These are phyloP conservation scores for Pseudogymnoascus sp. DNA, from an alignment of 2,329 filamentous ascomycete genomes.

Conservation along the genomic window DNA sequence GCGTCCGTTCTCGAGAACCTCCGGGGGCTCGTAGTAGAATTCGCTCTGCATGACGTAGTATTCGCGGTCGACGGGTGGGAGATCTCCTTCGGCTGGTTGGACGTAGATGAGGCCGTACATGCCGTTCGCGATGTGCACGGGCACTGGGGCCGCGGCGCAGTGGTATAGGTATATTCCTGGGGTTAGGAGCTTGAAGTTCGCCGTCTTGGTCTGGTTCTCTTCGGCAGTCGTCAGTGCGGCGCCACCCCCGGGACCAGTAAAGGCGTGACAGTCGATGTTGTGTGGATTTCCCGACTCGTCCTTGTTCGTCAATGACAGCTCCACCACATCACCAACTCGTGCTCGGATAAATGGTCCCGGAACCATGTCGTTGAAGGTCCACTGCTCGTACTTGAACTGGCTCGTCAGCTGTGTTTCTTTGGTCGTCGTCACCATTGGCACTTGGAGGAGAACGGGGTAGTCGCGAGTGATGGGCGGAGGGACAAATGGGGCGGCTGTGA, in stretches of 20 bases:
- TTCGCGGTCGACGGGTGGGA: constrained; percentile 31
- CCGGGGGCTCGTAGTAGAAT: constrained; percentile 34
- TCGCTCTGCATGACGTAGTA: constrained; percentile 36
- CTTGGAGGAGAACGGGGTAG: constrained; percentile 30
- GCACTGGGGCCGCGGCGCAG: constrained; percentile 33
- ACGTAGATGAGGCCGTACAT: constrained; percentile 36
- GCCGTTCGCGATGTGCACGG: constrained; percentile 34
- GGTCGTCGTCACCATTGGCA: constrained; percentile 27
- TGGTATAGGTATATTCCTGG: constrained; percentile 33
- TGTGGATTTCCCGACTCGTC: constrained; percentile 32
- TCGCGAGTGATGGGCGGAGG: constrained; percentile 30
- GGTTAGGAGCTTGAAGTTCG: constrained; percentile 28
- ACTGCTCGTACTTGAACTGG: constrained; percentile 33
- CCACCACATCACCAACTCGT: constrained; percentile 31
- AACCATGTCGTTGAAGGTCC: constrained; percentile 33
- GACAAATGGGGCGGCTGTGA: constrained; percentile 30
- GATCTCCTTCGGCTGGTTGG: constrained; percentile 29
- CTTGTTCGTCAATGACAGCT: constrained; percentile 31
- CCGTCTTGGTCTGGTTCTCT: constrained; percentile 31
- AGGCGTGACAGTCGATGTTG: constrained; percentile 34
- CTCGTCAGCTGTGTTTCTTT: constrained; percentile 30
- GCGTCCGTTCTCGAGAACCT: constrained; percentile 29
- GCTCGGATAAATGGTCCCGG: constrained; percentile 34
- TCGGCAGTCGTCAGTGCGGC: constrained; percentile 31
- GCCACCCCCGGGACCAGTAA: constrained; percentile 32